phyloP scores from a whole-genome alignment of 83 land plant species.

The Thuja plicata region DNA sequence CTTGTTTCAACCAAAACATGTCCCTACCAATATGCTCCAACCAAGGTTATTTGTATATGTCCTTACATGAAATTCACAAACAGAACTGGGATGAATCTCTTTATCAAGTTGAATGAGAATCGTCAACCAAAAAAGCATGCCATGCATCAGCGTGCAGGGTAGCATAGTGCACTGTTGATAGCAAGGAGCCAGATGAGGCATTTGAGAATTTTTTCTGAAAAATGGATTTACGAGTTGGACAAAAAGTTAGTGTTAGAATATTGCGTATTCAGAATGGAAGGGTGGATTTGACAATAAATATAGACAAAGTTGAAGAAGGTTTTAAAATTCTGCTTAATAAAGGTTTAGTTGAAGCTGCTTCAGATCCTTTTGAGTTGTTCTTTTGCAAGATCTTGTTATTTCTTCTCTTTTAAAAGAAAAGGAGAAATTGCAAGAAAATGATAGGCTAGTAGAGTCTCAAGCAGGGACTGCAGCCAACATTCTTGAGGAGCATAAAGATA shows the following conservation, averaged over 20 bases:
- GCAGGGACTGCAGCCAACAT: constrained; percentile 9
- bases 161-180: constrained; percentile 48
- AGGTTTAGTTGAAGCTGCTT: constrained; percentile 49
- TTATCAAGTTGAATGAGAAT: constrained; percentile 49
- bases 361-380: constrained; percentile 83
- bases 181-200: constrained; percentile 40
- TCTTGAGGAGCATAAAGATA: no score
- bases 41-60: constrained; percentile 81
- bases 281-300: constrained; percentile 76
- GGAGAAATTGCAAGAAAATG: constrained; percentile 23
- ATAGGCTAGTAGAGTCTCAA: background rate
- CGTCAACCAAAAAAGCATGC: constrained; percentile 67
- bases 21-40: constrained; percentile 76
- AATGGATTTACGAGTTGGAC: constrained; percentile 62
- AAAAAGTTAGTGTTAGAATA: constrained; percentile 80
- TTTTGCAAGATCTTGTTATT: constrained; percentile 74
- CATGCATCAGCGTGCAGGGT: constrained; percentile 73
- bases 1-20: constrained; percentile 74
- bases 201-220: constrained; percentile 45
- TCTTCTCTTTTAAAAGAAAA: constrained; percentile 58
- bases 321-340: constrained; percentile 46
- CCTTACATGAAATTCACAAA: constrained; percentile 94
- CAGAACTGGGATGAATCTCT: constrained; percentile 70
- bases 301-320: constrained; percentile 47
- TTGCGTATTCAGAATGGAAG: constrained; percentile 66